Evolutionary conservation across 306 rosid genomes (phyloP).

Genomic region (Carpinus viminea): DNA sequence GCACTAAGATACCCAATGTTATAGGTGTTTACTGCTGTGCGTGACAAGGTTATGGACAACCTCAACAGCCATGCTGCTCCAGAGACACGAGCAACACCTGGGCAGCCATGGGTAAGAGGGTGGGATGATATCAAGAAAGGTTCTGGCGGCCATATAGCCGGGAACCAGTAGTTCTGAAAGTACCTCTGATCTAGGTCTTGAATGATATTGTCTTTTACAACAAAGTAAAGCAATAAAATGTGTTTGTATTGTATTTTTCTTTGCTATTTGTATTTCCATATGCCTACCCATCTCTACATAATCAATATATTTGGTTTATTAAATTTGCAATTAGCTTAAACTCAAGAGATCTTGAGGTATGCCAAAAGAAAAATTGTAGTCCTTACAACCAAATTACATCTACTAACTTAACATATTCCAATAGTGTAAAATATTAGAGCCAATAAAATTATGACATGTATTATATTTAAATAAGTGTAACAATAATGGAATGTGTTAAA

Average conservation of each 20-base stretch:
- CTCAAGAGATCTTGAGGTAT: no score
- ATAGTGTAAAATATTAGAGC: no score
- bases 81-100: constrained; percentile 73
- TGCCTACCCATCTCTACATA: neutral
- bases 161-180: constrained; percentile 62
- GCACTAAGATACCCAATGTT: constrained; percentile 21
- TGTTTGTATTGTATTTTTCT: neutral
- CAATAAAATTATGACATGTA: no score
- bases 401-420: no score
- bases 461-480: no score
- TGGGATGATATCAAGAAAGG: constrained; percentile 87
- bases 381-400: no score
- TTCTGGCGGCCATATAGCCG: constrained; percentile 57
- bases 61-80: constrained; percentile 67
- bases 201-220: neutral
- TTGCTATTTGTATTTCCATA: neutral
- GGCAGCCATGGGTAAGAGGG: constrained; percentile 90
- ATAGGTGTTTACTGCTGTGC: constrained; percentile 72
- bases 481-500: no score
- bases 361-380: no score
- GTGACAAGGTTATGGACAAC: constrained; percentile 50
- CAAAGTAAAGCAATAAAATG: neutral
- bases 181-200: neutral
- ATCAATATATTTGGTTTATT: no score
- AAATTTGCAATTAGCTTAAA: no score